Base-by-base conservation (phyloP, 164 flowering plant species). In the Aristolochia contorta region DNA sequence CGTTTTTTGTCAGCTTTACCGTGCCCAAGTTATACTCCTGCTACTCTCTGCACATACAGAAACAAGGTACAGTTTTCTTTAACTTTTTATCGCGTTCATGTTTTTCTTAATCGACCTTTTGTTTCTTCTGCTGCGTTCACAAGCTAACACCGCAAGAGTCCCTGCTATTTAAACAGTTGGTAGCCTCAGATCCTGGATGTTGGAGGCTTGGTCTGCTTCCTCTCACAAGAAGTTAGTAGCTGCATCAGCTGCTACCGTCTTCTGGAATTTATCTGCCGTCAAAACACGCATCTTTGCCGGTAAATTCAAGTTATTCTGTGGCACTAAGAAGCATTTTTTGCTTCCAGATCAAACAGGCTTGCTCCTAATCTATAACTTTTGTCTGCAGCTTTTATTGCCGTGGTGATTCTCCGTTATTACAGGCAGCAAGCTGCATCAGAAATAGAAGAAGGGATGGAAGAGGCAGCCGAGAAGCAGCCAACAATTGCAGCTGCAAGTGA, bases 1-100 rank as follows among this genome's bases (percentile, higher is more conserved):
- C 87, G 7, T 88, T 90, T 66, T 85, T 90, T 62, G 47, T 74
- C 45, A 80, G 90, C 75, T 90, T 93, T 71, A 84, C 83, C 18
- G 64, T 70, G 22, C 99, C 97, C 67, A 90, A 83, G 63, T 72
- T 90, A n/a, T 90, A 85, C 65, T 71, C 84, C 12, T 69, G 66
- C 48, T 84, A 90, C 67, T 70, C 81, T 22, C 57, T 21, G 54
- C 84, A 78, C 68, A 76, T 90, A 62, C 72, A 72, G 59, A 67
- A 65, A n/a, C 78, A 64, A 85, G 99, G 96, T 93, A 78, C 27
- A 6, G 16, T n/a, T 12, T 54, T 60, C 33, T 23, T 49, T 15
- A 1, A 48, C 13, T 7, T 25, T 8, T 10, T 43, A 16, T 15
- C 9, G 58, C 8, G 37, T 12, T 56, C 24, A 24, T 21, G 33